A percentile compares a stretch with the other conserved stretches of the same genome.
Conservation (phyloP, 1,139 yeast genomes). For the Hemisphaericaspora subhashii region DNA sequence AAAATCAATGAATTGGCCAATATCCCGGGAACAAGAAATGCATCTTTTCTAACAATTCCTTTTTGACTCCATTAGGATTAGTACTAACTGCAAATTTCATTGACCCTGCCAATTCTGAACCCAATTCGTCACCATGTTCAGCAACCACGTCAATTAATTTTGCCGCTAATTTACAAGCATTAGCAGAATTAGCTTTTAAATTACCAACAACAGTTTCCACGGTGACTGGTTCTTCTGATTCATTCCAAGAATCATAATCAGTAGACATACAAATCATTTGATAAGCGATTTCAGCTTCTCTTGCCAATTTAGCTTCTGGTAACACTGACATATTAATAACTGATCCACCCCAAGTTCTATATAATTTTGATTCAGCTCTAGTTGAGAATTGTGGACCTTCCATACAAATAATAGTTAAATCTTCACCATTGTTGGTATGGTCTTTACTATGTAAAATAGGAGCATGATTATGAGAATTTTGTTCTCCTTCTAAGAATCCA, state of each 20-base stretch:
- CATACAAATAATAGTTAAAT: slow-evolving; percentile 89
- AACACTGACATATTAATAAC: slow-evolving; percentile 95
- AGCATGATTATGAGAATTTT: slow-evolving; percentile 23
- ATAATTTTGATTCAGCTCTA: slow-evolving; percentile 91
- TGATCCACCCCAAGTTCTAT: slow-evolving; percentile 88
- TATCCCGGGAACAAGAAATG: slow-evolving; percentile 91
- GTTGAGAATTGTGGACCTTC: slow-evolving; percentile 99
- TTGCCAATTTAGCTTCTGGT: slow-evolving; percentile 94
- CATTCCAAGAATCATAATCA: slow-evolving; percentile 98
- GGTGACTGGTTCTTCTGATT: slow-evolving; percentile 91
- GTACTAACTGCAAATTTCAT: slow-evolving; percentile 86
- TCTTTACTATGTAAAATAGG: slow-evolving; percentile 58
- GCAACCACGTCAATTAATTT: slow-evolving; percentile 67
- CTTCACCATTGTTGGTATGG: slow-evolving; percentile 54
- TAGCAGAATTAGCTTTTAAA: slow-evolving; percentile 80
- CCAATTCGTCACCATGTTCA: slow-evolving; percentile 55
- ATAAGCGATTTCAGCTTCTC: slow-evolving; percentile 95
- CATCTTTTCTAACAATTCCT: slow-evolving; percentile 73
- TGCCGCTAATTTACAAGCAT: slow-evolving; percentile 79
- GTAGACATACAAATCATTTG: slow-evolving; percentile 99
- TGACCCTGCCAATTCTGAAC: slow-evolving; percentile 68
- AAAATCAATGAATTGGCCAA: slow-evolving; percentile 43
- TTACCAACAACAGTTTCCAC: slow-evolving; percentile 95
- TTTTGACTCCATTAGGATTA: slow-evolving; percentile 70
- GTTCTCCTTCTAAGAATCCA: slow-evolving; percentile 56